A percentile compares a stretch with the other conserved stretches of the same genome.
Evolutionary conservation across 345 rosid species (phyloP).

Genomic region (Syzygium aromaticum): DNA sequence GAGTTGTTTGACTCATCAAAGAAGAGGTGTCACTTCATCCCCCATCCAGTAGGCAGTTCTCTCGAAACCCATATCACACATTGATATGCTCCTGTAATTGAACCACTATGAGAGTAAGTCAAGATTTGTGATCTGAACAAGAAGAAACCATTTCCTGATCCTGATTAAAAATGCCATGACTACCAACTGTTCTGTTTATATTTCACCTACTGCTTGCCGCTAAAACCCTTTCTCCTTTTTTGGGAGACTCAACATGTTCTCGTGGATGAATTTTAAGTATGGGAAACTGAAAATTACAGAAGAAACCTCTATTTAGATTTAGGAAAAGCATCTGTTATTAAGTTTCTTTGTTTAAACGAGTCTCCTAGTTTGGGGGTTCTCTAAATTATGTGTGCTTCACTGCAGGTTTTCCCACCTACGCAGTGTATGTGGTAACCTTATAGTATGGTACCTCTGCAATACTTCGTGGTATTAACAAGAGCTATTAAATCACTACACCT

Average conservation of each 20-base stretch:
- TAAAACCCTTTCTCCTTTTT: not conserved
- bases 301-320: not conserved
- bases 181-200: not conserved
- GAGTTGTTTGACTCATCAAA: not conserved
- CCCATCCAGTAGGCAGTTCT: not conserved
- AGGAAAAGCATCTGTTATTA: not conserved
- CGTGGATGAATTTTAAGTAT: not conserved
- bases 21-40: not conserved
- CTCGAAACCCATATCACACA: not conserved
- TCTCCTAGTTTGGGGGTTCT: not conserved
- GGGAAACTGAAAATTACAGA: not conserved
- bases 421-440: not conserved
- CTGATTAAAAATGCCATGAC: not conserved
- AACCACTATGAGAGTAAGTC: not conserved
- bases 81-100: not conserved
- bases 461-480: not conserved
- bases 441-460: not conserved
- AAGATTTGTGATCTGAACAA: not conserved
- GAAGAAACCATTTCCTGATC: not conserved
- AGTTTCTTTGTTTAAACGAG: not conserved
- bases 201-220: not conserved
- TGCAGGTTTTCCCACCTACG: not conserved
- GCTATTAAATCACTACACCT: not conserved
- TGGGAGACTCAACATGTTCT: not conserved
- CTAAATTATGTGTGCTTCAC: not conserved